Percentiles rank a stretch among this genome's conserved stretches.
Conservation (phyloP, 2,329 filamentous ascomycete species). For the Botrytis fabae region DNA sequence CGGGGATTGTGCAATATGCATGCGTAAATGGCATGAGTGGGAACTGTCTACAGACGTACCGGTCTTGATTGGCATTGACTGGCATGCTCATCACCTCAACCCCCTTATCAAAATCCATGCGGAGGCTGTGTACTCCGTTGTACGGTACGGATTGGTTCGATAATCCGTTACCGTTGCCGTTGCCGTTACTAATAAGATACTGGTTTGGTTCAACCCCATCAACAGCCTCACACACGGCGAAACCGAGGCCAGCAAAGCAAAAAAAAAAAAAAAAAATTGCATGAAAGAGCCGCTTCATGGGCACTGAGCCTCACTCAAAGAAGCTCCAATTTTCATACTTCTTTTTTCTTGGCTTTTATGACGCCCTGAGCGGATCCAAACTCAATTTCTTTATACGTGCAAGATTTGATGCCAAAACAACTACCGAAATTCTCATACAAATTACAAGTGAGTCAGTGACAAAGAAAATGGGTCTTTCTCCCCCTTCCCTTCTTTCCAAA, state of each 20-base stretch:
- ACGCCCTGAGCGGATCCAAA: not conserved
- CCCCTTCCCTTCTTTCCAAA: not conserved
- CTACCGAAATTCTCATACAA: not conserved
- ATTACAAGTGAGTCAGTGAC: not conserved
- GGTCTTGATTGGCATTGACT: not conserved
- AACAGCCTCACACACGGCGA: not conserved
- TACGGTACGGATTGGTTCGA: not conserved
- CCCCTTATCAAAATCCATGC: slow-evolving; percentile 1
- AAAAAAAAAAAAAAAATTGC: not conserved
- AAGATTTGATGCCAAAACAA: not conserved
- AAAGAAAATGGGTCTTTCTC: not conserved
- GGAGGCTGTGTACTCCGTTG: not conserved
- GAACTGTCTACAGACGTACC: not conserved
- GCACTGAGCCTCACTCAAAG: not conserved
- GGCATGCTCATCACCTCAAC: not conserved
- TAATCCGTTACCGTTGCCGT: not conserved
- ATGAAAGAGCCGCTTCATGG: not conserved
- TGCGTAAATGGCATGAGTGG: not conserved
- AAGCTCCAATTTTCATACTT: not conserved
- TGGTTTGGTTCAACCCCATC: not conserved
- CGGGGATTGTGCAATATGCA: not conserved
- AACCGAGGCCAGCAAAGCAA: not conserved
- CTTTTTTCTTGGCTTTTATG: not conserved
- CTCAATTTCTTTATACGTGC: not conserved
- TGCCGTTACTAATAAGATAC: not conserved